Base-by-base conservation (phyloP, 176 grass and related monocot genomes). In the Thalia dealbata region DNA sequence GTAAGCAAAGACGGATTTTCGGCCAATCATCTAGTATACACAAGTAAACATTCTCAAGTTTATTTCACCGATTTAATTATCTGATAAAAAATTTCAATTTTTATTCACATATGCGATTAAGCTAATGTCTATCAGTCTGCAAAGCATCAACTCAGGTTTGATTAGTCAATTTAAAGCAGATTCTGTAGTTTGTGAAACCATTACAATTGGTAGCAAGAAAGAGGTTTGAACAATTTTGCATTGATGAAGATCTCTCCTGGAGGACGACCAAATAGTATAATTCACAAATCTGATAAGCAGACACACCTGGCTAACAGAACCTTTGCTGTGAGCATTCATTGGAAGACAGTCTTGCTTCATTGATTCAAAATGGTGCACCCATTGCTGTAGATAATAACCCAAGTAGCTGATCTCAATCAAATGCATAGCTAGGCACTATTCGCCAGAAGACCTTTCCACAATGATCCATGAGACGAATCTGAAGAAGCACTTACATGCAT, bases 271-370 rank as follows among this genome's bases (percentile, higher is more conserved):
- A 25, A 14, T 16, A 61, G 9, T 61, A 44, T 46, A n/a, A 18
- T 18, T 72, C 52, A 21, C 45, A 27, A 12, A 10, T 52, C 30
- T 21, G 67, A 79, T 16, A 64, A 75, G 35, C 30, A 42, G 79
- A 75, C 81, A 77, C 56, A 97, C 95, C 90, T 97, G 89, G 70
- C 52, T 91, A 79, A 97, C 85, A 86, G 87, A 97, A 78, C 64
- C 90, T 75, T 58, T 86, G 75, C 83, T 92, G 52, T 97, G 95
- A 58, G 89, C 95, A 84, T 88, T 97, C 67, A 97, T 88, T 73
- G 95, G 84, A 70, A 97, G 82, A 59, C 85, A 97, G 71, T 90
- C 89, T 74, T 91, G 84, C 73, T 89, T 97, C 12, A 71, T 64
- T 18, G 81, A 92, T 64, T 92, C 81, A n/a, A 97, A 92, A 86